Conservation (phyloP, 2,329 filamentous ascomycete genomes). For the Calonectria crousiana region DNA sequence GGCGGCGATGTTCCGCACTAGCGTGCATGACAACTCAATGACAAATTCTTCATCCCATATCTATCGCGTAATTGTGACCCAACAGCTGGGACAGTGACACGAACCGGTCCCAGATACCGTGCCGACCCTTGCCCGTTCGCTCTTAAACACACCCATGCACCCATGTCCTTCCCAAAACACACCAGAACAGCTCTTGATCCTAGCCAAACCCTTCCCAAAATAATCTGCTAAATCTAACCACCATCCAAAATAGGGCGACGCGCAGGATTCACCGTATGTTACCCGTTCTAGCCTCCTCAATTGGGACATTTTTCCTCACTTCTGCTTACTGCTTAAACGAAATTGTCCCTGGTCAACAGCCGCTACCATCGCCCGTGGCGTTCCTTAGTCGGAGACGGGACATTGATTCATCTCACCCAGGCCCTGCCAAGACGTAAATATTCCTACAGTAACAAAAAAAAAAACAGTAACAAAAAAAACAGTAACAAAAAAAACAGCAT, state of each 20-base stretch:
- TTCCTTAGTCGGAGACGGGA: neutral
- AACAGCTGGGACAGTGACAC: neutral
- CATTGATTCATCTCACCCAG: neutral
- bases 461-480: too few species aligned
- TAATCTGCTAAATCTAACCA: neutral
- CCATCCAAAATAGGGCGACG: neutral
- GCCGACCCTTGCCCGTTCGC: neutral
- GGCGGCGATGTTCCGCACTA: neutral
- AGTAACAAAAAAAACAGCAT: too few species aligned
- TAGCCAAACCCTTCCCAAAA: neutral
- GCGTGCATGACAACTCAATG: neutral
- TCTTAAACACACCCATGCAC: neutral
- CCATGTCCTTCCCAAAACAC: neutral
- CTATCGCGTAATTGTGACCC: neutral
- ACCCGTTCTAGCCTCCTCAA: neutral
- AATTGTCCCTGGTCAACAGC: neutral
- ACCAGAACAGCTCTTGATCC: neutral
- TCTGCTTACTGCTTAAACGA: slow-evolving; percentile 5
- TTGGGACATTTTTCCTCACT: neutral
- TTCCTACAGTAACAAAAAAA: neutral
- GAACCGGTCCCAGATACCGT: neutral
- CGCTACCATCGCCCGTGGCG: neutral
- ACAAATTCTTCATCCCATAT: neutral
- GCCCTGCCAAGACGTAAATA: neutral
- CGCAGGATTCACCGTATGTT: neutral